Evolutionary conservation across 2,329 filamentous ascomycete species (phyloP), one percentile per base, ranked within the genome.

Genomic region (Aspergillus phoenicis): DNA sequence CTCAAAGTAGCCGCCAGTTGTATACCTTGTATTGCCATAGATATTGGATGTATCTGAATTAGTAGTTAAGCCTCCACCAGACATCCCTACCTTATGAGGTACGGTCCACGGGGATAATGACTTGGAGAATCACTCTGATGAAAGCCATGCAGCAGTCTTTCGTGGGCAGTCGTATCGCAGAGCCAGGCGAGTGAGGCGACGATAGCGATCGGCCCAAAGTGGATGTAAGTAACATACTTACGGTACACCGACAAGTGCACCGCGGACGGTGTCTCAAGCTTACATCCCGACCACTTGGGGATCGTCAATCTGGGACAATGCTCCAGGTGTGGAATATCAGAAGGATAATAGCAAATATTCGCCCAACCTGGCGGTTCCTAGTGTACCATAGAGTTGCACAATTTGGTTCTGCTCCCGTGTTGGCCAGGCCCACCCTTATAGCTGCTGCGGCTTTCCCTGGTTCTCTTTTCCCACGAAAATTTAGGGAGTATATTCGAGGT

Each of bases 391-490:
- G 15, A 28, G 41, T 20, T 15, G 47, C 15, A 17, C 28, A 17
- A 10, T 45, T 43, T 55, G 52, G 39, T 43, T 45, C 39, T 47
- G 38, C 45, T 56, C 24, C 52, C 53, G 39, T 56, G 39, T 56
- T 47, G 28, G 39, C 24, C 15, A 43, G 53, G n/a, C 53, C 53
- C 53, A 43, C 47, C 41, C 10, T 10, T 7, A 24, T 20, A 24
- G 22, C 41, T 24, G 10, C 20, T 36, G 41, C n/a, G 41, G 17
- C 26, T 17, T 33, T 10, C 15, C 5, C 15, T 28, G 26, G 8
- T 33, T 45, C 36, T 41, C 13, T 26, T 53, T 22, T 39, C 15
- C n/a, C 38, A 7, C 24, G 17, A 56, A 56, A 33, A 4, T 36
- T 47, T 8, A 24, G 24, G 47, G 47, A 17, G 26, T 33, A 30